Conservation (phyloP, 768 basidiomycete genomes). For the Gyrodon lividus region DNA sequence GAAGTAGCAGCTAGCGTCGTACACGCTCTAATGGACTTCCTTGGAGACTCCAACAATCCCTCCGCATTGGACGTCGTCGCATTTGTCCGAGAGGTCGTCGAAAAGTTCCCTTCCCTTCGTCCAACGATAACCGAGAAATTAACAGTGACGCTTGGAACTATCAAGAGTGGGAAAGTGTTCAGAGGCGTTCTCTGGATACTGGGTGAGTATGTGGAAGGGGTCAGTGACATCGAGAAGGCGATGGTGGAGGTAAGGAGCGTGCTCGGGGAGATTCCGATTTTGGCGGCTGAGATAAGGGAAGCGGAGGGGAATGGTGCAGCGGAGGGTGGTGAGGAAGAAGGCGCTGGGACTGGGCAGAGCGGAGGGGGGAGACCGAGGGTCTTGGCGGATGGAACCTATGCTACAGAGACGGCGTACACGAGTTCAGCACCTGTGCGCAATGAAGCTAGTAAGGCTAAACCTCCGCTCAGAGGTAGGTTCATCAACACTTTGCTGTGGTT, state of each 20-base stretch:
- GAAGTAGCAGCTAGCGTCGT: slow-evolving; percentile 96
- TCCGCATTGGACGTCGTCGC: no score
- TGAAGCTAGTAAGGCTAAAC: slow-evolving; percentile 88
- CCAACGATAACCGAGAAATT: slow-evolving; percentile 83
- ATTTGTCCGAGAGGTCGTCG: slow-evolving; percentile 59
- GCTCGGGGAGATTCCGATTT: slow-evolving; percentile 95
- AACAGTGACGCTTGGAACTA: slow-evolving; percentile 73
- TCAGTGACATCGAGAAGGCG: slow-evolving; percentile 51
- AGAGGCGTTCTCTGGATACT: slow-evolving; percentile 98
- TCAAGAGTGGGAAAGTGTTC: slow-evolving; percentile 97
- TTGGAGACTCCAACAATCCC: slow-evolving; percentile 55
- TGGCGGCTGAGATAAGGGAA: slow-evolving; percentile 86
- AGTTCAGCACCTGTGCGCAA: slow-evolving; percentile 58
- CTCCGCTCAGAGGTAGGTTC: slow-evolving; percentile 75
- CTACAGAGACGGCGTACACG: slow-evolving; percentile 90
- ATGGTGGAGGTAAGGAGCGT: slow-evolving; percentile 82
- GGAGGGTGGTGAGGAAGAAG: slow-evolving; percentile 47
- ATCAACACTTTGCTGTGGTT: neutral
- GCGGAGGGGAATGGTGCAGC: slow-evolving; percentile 52
- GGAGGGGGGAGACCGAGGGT: slow-evolving; percentile 67
- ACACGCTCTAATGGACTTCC: slow-evolving; percentile 77
- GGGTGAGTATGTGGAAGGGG: slow-evolving; percentile 79
- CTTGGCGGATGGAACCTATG: slow-evolving; percentile 95
- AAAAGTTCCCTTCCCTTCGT: slow-evolving; percentile 92
- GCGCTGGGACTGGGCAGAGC: slow-evolving; percentile 34